Evolutionary conservation across 805 yeast species (phyloP), one percentile per base, ranked within the genome.

Genomic region (Candida nonsorbophila): DNA sequence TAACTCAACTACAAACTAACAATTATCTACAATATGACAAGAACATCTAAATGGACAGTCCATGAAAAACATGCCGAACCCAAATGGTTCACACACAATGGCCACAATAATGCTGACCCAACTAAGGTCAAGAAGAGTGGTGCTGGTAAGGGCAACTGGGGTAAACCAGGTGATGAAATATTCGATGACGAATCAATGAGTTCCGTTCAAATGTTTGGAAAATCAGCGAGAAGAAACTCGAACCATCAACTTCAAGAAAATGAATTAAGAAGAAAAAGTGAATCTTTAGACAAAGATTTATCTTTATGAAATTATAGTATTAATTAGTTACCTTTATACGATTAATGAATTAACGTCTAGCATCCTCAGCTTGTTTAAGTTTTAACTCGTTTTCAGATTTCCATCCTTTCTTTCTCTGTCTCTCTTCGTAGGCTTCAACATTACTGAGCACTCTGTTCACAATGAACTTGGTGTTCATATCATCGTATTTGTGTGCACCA

Each of bases 71-170:
- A 67, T 38, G 62, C 72, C 23, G 71, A 72, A 34, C 74, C 86
- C 30, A 78, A 74, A 50, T 85, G 74, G 74, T 87, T 86, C 55
- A 80, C 88, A 33, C 88, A 81, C 51, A 72, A 74, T 45, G 94
- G 94, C 12, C 70, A 71, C 47, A 55, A 55, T 37, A 78, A 81
- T 44, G 69, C 75, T 30, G 76, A 79, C 38, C 95, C 95, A 32
- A 77, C 76, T 49, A 74, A 76, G 46, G 74, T 82, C 33, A 85
- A 85, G 72, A 85, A 84, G 53, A 70, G 71, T 34, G 97, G 97
- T 28, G 81, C 80, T 19, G 97, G 97, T 26, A 78, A 76, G 45
- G 80, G 79, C 41, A 86, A 86, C 49, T 85, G 95, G 95, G 97
- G 97, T 24, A 62, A 67, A 36, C 70, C 77, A 6, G 90, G 87